Evolutionary conservation across 2,329 filamentous ascomycete genomes (phyloP).

Genomic region (Simplicillium sp.): DNA sequence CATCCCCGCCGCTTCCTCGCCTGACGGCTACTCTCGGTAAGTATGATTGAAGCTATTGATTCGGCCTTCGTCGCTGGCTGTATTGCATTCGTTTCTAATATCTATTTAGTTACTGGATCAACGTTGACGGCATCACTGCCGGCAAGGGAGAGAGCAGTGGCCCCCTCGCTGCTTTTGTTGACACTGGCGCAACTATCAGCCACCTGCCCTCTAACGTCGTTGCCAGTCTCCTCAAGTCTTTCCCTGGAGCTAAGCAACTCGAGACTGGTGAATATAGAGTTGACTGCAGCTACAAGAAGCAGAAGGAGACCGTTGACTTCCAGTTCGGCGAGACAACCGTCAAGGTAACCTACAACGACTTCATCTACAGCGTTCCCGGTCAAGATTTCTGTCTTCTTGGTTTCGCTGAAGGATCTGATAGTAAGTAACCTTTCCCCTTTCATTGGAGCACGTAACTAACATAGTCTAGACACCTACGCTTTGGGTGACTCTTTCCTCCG

Average conservation of each 20-base stretch:
- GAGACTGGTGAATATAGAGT: conserved; percentile 34
- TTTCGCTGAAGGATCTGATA: not conserved
- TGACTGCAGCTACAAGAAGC: conserved; percentile 30
- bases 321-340: conserved; percentile 37
- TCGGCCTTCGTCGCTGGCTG: too few species aligned
- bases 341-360: conserved; percentile 37
- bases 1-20: conserved; percentile 42
- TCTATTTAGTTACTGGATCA: conserved; percentile 42
- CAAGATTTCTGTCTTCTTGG: conserved; percentile 4
- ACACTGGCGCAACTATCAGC: conserved; percentile 61
- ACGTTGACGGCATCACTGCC: conserved; percentile 33
- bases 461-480: not conserved
- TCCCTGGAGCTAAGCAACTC: conserved; percentile 30
- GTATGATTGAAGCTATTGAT: too few species aligned
- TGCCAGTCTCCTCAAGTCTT: conserved; percentile 35
- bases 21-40: conserved; percentile 27
- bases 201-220: conserved; percentile 52
- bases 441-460: too few species aligned
- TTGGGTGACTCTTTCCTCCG: conserved; percentile 6
- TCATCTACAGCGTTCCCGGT: conserved; percentile 27
- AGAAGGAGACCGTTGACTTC: conserved; percentile 37
- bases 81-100: too few species aligned
- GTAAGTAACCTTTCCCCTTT: too few species aligned
- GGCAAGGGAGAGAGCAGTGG: conserved; percentile 21
- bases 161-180: conserved; percentile 43